phyloP scores from a whole-genome alignment of 306 rosid species.

The Rosa persica region DNA sequence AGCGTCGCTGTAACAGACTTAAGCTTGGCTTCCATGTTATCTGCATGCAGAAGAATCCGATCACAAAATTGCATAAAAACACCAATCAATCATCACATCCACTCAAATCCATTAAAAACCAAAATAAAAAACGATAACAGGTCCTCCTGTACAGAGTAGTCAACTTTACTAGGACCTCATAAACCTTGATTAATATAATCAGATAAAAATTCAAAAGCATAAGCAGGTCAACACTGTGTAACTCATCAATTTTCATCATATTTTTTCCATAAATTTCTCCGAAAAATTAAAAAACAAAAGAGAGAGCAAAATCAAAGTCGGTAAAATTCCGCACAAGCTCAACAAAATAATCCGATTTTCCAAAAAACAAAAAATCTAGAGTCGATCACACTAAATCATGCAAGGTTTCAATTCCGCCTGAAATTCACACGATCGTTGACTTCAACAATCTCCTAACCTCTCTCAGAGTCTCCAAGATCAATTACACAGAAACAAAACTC shows the following conservation, averaged over 20 bases:
- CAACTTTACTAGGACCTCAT: not conserved
- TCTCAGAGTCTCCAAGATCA: not conserved
- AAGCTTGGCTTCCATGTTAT: constrained; percentile 36
- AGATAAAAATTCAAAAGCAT: not conserved
- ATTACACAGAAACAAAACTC: not conserved
- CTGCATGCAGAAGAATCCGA: constrained; percentile 18
- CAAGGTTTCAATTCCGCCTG: not conserved
- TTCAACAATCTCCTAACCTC: not conserved
- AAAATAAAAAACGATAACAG: not conserved
- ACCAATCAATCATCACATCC: not conserved
- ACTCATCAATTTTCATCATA: not conserved
- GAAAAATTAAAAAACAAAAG: not conserved
- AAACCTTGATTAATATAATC: not conserved
- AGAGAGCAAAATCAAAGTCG: not conserved
- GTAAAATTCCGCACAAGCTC: not conserved
- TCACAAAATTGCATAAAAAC: not conserved
- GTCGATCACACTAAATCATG: not conserved
- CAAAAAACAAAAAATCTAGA: not conserved
- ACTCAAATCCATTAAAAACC: not conserved
- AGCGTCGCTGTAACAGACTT: constrained; percentile 23
- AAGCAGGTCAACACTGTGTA: not conserved
- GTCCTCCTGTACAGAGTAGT: not conserved
- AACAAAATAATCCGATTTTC: not conserved
- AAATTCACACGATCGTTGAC: not conserved
- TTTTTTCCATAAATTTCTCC: not conserved